Evolutionary conservation across 495 filamentous ascomycete genomes (phyloP).

Genomic region (Diplogelasinospora grovesii): DNA sequence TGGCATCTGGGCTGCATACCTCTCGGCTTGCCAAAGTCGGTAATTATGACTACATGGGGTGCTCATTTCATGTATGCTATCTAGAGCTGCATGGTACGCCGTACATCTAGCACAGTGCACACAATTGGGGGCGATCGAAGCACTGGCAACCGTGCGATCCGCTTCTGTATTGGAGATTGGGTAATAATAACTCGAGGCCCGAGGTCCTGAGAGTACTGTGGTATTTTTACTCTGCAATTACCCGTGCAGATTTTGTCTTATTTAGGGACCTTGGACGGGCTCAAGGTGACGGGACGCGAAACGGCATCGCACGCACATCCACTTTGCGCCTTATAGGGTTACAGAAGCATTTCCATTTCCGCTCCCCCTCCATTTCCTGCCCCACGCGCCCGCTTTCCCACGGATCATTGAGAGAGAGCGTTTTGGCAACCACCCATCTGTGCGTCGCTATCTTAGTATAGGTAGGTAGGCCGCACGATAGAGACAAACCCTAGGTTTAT

Average conservation of each 20-base stretch:
- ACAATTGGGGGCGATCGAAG: no score
- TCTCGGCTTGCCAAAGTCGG: conserved; percentile 10
- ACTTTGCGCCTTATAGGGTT: conserved; percentile 5
- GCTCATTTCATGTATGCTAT: background rate
- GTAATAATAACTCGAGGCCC: background rate
- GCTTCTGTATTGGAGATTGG: conserved; percentile 1
- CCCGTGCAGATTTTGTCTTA: background rate
- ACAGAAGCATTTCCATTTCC: conserved; percentile 8
- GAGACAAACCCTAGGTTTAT: conserved; percentile 9
- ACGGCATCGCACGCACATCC: conserved; percentile 11
- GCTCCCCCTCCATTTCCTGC: background rate
- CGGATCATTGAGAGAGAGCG: no score
- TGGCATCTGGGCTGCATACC: background rate
- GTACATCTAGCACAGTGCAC: background rate
- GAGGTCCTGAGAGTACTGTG: background rate
- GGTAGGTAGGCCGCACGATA: conserved; percentile 8
- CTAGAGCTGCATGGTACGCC: background rate
- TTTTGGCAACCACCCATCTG: background rate
- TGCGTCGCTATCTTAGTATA: background rate
- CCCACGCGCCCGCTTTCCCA: conserved; percentile 5
- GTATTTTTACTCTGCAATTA: conserved; percentile 3
- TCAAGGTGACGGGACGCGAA: conserved; percentile 6
- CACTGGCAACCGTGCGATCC: no score
- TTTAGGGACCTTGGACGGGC: conserved; percentile 2
- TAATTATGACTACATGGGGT: background rate